phyloP scores from a whole-genome alignment of 192 early-diverging fungal species.

The Phycomyces blakesleeanus region DNA sequence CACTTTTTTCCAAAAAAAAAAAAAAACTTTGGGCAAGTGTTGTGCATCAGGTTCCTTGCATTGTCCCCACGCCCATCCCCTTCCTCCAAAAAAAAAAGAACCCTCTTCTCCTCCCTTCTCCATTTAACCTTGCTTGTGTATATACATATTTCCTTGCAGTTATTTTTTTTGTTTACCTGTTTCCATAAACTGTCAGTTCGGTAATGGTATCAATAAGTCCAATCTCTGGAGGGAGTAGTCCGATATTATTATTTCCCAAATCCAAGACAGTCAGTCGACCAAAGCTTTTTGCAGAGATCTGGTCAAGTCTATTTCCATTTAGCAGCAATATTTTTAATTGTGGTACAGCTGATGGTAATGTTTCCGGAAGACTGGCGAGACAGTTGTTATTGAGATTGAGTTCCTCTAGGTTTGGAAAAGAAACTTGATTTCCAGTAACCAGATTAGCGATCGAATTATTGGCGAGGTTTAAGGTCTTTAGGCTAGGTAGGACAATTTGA shows the following conservation, averaged over 20 bases:
- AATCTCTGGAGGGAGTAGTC: conserved; percentile 44
- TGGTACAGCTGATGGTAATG: conserved; percentile 41
- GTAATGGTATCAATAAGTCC: conserved; percentile 44
- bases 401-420: conserved; percentile 46
- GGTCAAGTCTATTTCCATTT: conserved; percentile 40
- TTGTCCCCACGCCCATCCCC: no score
- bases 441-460: conserved; percentile 38
- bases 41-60: no score
- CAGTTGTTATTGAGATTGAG: conserved; percentile 28
- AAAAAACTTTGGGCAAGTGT: no score
- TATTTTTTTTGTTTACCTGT: conserved; percentile 24
- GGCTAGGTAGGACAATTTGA: conserved; percentile 23
- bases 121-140: no score
- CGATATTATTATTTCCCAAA: conserved; percentile 55
- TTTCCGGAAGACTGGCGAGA: conserved; percentile 35
- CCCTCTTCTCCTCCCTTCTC: no score
- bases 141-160: no score
- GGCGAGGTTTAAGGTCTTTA: conserved; percentile 41
- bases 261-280: conserved; percentile 40
- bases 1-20: no score
- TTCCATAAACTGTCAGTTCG: conserved; percentile 45
- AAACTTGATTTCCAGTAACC: conserved; percentile 4
- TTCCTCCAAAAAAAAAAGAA: no score
- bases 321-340: conserved; percentile 35
- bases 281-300: conserved; percentile 42